phyloP scores from a whole-genome alignment of 345 rosid genomes.

The Carallia brachiata region DNA sequence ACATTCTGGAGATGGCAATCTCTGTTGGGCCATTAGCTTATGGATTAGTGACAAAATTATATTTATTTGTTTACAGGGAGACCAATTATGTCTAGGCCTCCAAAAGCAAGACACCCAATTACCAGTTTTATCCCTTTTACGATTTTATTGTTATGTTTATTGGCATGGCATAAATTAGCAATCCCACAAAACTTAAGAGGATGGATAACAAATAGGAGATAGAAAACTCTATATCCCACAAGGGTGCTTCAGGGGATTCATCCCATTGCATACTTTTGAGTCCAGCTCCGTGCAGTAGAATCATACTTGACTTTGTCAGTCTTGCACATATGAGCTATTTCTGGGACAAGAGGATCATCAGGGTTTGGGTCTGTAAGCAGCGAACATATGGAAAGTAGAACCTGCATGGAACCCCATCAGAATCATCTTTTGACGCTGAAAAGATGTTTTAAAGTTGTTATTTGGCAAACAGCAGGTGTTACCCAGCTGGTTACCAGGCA shows the following conservation, averaged over 20 bases:
- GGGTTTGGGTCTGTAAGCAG: constrained; percentile 70
- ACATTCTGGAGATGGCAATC: no score
- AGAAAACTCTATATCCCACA: neutral
- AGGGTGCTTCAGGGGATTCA: constrained; percentile 12
- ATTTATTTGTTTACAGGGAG: no score
- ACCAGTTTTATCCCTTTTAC: no score
- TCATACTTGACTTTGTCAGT: constrained; percentile 56
- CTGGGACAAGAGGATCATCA: constrained; percentile 64
- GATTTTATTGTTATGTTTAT: no score
- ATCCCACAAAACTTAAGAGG: neutral
- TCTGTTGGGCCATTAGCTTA: no score
- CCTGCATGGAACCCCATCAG: constrained; percentile 28
- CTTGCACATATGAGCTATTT: constrained; percentile 59
- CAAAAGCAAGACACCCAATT: no score
- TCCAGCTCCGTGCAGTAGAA: constrained; percentile 61
- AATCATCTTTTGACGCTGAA: neutral
- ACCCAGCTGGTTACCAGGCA: no score
- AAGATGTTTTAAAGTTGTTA: neutral
- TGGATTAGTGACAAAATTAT: no score
- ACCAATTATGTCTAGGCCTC: no score
- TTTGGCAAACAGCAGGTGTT: no score
- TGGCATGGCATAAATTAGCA: neutral
- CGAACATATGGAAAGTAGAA: constrained; percentile 63
- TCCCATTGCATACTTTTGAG: constrained; percentile 64
- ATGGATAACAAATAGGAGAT: neutral